These are phyloP conservation scores for Aspergillus uvarum DNA, from an alignment of 2,329 filamentous ascomycete species.

Conservation along the genomic window DNA sequence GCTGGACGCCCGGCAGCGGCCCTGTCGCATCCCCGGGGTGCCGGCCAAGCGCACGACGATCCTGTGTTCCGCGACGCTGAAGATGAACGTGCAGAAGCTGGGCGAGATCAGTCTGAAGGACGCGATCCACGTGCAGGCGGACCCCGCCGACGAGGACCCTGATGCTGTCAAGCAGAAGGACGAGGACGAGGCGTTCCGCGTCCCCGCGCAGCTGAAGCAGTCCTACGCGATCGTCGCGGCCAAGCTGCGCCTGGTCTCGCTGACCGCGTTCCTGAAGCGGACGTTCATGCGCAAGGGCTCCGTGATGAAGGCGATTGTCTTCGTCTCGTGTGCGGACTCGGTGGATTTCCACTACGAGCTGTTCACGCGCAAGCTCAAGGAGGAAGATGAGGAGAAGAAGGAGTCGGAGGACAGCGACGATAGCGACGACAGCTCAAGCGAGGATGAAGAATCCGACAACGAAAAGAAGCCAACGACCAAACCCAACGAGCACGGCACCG, in stretches of 20 bases:
- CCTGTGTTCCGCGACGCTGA: conserved; percentile 95
- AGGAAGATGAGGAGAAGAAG: conserved; percentile 27
- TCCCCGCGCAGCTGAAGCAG: conserved; percentile 91
- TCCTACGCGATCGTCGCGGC: conserved; percentile 83
- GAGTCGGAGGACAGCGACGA: conserved; percentile 14
- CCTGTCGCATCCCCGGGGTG: conserved; percentile 61
- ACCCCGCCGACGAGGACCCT: conserved; percentile 56
- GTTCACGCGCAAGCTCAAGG: conserved; percentile 54
- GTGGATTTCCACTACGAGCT: conserved; percentile 96
- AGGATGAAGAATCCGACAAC: conserved; percentile 1
- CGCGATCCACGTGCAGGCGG: conserved; percentile 78
- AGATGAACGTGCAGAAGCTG: conserved; percentile 91
- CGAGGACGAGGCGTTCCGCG: conserved; percentile 66
- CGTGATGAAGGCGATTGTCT: conserved; percentile 95
- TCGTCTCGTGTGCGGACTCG: conserved; percentile 94
- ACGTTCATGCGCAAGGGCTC: conserved; percentile 85
- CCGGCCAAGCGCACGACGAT: conserved; percentile 79
- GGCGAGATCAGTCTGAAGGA: conserved; percentile 95
- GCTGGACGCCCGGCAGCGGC: conserved; percentile 66
- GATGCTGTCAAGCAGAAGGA: conserved; percentile 49
- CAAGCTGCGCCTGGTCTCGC: conserved; percentile 84
- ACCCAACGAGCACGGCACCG: conserved; percentile 42
- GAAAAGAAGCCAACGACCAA: conserved; percentile 25
- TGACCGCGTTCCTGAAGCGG: conserved; percentile 79
- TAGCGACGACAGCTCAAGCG: conserved; percentile 14